These are phyloP conservation scores for Spergularia marina DNA, from an alignment of 148 eudicot species.

Conservation along the genomic window DNA sequence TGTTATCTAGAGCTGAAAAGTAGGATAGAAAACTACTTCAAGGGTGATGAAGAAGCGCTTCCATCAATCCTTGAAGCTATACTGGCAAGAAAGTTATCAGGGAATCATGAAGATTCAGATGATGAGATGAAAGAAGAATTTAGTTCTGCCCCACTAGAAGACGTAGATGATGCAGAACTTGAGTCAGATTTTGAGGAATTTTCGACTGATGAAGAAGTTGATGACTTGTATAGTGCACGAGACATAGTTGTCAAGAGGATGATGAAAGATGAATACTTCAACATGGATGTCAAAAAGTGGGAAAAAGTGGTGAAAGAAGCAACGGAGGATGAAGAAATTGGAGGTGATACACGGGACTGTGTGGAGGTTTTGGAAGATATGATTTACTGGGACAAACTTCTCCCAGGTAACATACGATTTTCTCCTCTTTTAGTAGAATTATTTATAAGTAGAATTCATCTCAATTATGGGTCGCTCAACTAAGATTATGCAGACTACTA, in stretches of 20 bases:
- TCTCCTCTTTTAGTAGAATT: neutral
- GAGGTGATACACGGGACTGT: conserved; percentile 58
- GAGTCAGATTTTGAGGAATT: conserved; percentile 65
- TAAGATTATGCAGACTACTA: too few species aligned
- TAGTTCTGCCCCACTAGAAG: conserved; percentile 38
- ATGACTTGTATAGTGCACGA: conserved; percentile 51
- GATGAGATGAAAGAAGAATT: conserved; percentile 66
- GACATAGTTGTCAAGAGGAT: conserved; percentile 44
- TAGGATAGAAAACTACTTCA: conserved; percentile 56
- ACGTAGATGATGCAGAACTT: conserved; percentile 45
- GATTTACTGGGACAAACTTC: conserved; percentile 81
- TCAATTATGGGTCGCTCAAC: too few species aligned
- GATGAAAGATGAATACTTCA: conserved; percentile 54
- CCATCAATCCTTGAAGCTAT: conserved; percentile 55
- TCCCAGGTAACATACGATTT: conserved; percentile 59
- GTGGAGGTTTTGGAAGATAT: conserved; percentile 85
- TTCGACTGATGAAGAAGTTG: conserved; percentile 68
- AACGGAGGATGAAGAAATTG: conserved; percentile 37
- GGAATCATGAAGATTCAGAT: conserved; percentile 76
- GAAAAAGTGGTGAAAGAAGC: conserved; percentile 59
- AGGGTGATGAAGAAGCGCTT: conserved; percentile 55
- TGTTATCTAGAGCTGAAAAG: conserved; percentile 51
- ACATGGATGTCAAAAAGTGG: conserved; percentile 84
- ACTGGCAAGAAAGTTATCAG: conserved; percentile 47
- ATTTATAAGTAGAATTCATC: too few species aligned